Evolutionary conservation across 345 rosid genomes (phyloP).

Genomic region (Schrenkiella parvula): DNA sequence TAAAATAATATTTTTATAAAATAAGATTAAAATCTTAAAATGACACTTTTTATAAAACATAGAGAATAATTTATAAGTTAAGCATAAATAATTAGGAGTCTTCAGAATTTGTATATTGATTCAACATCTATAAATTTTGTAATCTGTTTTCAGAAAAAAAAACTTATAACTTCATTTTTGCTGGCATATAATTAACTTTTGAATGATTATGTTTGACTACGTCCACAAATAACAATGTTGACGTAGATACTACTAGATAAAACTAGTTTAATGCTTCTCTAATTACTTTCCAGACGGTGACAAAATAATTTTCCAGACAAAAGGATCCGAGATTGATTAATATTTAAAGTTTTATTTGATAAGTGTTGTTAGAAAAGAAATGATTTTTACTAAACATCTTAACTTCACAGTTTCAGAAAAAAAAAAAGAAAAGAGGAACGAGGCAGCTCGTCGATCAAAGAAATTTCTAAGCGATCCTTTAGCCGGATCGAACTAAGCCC

Average conservation of each 20-base stretch:
- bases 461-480: conserved; percentile 1
- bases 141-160: neutral
- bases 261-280: neutral
- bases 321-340: neutral
- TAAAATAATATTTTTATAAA: no score
- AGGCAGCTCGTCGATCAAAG: conserved; percentile 24
- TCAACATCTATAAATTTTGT: no score
- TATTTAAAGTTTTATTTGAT: neutral
- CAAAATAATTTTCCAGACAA: neutral
- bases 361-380: neutral
- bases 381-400: neutral
- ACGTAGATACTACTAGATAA: neutral
- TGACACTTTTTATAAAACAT: no score
- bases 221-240: neutral
- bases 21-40: no score
- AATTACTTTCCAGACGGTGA: neutral
- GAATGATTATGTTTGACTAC: neutral
- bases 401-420: neutral
- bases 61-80: neutral
- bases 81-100: neutral
- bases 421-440: neutral
- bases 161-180: neutral
- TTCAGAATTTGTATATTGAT: neutral
- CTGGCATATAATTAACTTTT: neutral
- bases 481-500: conserved; percentile 25